Evolutionary conservation across 2,329 filamentous ascomycete species (phyloP).

Genomic region (Diplodia corticola): DNA sequence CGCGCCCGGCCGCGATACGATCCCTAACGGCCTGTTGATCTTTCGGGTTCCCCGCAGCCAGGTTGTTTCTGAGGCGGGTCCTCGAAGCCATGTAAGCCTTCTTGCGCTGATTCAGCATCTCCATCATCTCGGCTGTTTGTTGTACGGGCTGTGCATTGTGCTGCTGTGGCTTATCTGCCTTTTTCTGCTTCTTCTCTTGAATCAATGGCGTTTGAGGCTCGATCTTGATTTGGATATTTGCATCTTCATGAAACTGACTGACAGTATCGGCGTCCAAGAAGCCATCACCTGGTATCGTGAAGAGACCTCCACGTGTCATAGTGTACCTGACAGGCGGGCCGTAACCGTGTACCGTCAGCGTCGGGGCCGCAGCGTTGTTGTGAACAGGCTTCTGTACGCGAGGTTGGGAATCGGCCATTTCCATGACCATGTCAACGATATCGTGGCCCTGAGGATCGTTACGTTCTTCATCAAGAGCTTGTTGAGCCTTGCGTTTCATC

Average conservation of each 20-base stretch:
- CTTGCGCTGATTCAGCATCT: not conserved
- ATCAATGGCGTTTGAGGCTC: not conserved
- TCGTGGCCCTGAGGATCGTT: conserved; percentile 28
- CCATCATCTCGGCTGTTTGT: not conserved
- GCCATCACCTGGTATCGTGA: not conserved
- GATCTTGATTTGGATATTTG: not conserved
- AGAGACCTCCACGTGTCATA: not conserved
- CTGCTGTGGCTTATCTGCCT: no score
- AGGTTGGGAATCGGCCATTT: conserved; percentile 22
- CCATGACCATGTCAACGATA: conserved; percentile 35
- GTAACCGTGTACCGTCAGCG: not conserved
- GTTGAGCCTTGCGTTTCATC: conserved; percentile 26
- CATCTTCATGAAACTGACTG: no score
- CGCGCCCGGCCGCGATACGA: not conserved
- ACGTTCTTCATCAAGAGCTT: conserved; percentile 29
- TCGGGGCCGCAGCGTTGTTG: not conserved
- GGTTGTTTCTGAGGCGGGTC: not conserved
- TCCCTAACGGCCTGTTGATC: not conserved
- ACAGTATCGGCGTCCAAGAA: not conserved
- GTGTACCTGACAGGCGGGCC: not conserved
- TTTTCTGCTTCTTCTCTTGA: not conserved
- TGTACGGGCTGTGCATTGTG: not conserved
- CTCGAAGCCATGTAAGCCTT: not conserved
- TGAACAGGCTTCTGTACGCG: not conserved
- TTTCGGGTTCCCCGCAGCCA: not conserved